These are phyloP conservation scores for Elongisporangium anandrum DNA, from an alignment of 352 stramenopile species.

Conservation along the genomic window DNA sequence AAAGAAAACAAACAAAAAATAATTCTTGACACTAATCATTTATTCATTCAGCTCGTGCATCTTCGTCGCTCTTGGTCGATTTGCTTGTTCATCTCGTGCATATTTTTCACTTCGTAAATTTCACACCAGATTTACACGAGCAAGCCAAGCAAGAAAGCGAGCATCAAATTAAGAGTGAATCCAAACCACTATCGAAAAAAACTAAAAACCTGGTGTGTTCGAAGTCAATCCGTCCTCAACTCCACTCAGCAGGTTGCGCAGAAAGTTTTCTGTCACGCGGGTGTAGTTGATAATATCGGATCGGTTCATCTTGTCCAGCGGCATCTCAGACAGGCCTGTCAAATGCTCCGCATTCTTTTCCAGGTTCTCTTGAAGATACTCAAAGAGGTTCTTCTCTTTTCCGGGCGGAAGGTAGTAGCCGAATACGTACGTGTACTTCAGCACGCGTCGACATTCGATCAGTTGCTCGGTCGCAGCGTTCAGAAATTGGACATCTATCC, in stretches of 20 bases:
- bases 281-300: slow-evolving; percentile 95
- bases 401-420: slow-evolving; percentile 91
- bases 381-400: slow-evolving; percentile 93
- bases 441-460: slow-evolving; percentile 96
- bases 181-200: neutral
- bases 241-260: slow-evolving; percentile 87
- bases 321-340: slow-evolving; percentile 87
- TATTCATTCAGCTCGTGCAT: neutral
- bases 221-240: slow-evolving; percentile 88
- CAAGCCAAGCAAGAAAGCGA: neutral
- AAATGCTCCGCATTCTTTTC: slow-evolving; percentile 93
- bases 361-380: slow-evolving; percentile 93
- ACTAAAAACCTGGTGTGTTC: slow-evolving; percentile 12
- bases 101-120: neutral
- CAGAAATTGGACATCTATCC: slow-evolving; percentile 99
- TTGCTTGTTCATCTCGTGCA: neutral
- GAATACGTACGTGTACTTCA: slow-evolving; percentile 98
- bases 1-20: neutral
- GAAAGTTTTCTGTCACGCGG: slow-evolving; percentile 90
- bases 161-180: neutral
- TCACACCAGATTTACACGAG: neutral
- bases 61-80: neutral
- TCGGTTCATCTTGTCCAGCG: slow-evolving; percentile 90
- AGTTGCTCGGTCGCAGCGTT: slow-evolving; percentile 95
- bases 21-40: neutral